These are phyloP conservation scores for Chalaropsis thielavioides DNA, from an alignment of 2,329 filamentous ascomycete genomes.

Conservation along the genomic window DNA sequence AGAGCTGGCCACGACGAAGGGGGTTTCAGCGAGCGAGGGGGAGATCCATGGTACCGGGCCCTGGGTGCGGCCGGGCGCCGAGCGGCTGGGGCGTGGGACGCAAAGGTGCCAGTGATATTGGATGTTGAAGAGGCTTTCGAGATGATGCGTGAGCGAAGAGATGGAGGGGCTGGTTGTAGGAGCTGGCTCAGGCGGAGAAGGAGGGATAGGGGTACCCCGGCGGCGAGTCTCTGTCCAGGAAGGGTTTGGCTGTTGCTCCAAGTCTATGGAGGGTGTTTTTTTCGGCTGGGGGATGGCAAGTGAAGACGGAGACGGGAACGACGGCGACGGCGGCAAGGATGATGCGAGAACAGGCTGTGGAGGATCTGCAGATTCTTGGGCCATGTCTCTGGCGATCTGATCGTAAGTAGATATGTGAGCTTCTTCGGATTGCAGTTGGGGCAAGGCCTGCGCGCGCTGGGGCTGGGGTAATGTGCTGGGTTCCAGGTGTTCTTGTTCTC, in stretches of 20 bases:
- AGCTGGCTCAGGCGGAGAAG: not conserved
- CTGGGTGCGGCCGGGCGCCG: not conserved
- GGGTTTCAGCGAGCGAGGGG: not conserved
- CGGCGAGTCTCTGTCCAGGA: too few relatives aligned
- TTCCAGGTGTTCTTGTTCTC: not conserved
- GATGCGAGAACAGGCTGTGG: not conserved
- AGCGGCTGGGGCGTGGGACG: not conserved
- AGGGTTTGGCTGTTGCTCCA: too few relatives aligned
- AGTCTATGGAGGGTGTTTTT: too few relatives aligned
- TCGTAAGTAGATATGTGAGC: not conserved
- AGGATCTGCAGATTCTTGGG: not conserved
- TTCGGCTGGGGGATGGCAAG: too few relatives aligned
- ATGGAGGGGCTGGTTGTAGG: not conserved
- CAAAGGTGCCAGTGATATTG: not conserved
- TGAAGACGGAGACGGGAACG: too few relatives aligned
- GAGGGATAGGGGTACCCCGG: not conserved
- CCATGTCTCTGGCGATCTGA: slow-evolving; percentile 1
- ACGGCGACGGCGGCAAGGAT: not conserved
- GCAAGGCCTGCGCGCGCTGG: not conserved
- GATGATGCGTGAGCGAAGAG: not conserved
- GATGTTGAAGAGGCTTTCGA: not conserved
- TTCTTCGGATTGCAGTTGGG: not conserved
- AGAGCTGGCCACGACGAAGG: not conserved
- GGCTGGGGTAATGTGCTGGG: not conserved
- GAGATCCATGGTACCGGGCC: not conserved